A percentile compares a stretch with the other conserved stretches of the same genome.
Conservation (phyloP, 805 yeast species). For the Wickerhamomyces rabaulensis region DNA sequence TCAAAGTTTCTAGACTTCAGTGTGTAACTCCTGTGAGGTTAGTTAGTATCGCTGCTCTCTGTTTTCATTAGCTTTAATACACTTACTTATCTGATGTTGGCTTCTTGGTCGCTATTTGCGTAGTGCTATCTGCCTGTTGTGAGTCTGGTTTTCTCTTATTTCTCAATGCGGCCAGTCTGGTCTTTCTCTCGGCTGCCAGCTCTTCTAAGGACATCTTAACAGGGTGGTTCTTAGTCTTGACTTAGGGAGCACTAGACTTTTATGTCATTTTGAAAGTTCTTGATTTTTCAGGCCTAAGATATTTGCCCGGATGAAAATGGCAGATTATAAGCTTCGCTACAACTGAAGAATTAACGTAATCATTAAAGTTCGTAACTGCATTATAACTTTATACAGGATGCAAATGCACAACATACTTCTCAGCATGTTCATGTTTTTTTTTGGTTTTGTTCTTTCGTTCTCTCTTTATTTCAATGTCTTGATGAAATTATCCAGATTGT, state of each 20-base stretch:
- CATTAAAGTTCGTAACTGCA: not conserved
- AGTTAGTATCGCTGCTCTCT: not conserved
- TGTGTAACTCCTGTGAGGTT: not conserved
- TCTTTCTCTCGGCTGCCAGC: slow-evolving; percentile 27
- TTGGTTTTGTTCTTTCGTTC: not conserved
- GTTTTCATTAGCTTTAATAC: no score
- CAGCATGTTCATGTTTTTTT: not conserved
- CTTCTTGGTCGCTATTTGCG: not conserved
- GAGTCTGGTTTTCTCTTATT: slow-evolving; percentile 12
- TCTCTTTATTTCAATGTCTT: slow-evolving; percentile 36
- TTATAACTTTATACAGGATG: not conserved
- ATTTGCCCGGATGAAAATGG: not conserved
- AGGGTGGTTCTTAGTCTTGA: not conserved
- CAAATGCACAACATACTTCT: not conserved
- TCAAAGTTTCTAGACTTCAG: slow-evolving; percentile 20
- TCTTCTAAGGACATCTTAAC: slow-evolving; percentile 13
- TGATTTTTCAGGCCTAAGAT: no score
- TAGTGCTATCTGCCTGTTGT: not conserved
- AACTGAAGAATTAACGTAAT: not conserved
- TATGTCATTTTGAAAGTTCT: not conserved
- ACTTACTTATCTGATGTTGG: not conserved
- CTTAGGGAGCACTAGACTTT: not conserved
- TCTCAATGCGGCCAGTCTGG: slow-evolving; percentile 22
- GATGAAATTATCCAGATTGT: slow-evolving; percentile 88
- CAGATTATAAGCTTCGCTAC: not conserved